phyloP scores from a whole-genome alignment of 1,284 basidiomycete genomes.

The Tilletia setariae region DNA sequence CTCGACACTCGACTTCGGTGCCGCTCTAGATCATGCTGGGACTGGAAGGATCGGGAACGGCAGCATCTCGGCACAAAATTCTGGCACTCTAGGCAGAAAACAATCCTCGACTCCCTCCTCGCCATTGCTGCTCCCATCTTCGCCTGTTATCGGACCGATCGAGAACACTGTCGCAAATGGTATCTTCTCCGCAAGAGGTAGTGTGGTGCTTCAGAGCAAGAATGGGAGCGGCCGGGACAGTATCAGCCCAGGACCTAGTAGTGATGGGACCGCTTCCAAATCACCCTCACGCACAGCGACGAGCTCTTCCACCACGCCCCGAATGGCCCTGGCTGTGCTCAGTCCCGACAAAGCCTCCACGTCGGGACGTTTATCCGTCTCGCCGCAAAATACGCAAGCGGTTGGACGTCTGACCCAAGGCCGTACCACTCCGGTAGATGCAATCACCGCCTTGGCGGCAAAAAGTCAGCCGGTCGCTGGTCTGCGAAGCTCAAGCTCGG shows the following conservation, averaged over 20 bases:
- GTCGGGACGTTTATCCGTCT: too few relatives aligned
- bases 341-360: neutral
- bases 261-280: neutral
- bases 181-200: too few relatives aligned
- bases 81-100: too few relatives aligned
- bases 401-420: neutral
- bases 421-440: neutral
- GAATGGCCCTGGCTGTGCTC: neutral
- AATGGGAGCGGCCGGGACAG: neutral
- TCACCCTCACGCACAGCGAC: neutral
- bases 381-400: too few relatives aligned
- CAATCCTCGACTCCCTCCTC: neutral
- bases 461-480: too few relatives aligned
- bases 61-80: too few relatives aligned
- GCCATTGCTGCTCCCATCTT: too few relatives aligned
- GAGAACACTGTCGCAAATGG: too few relatives aligned
- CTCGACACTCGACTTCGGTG: constrained; percentile 12
- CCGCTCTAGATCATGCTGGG: neutral
- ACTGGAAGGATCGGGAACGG: too few relatives aligned
- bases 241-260: neutral
- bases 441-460: too few relatives aligned
- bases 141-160: too few relatives aligned
- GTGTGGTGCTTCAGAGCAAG: too few relatives aligned
- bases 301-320: neutral
- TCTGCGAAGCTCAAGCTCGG: neutral